Conservation (phyloP, 805 yeast species). For the Yamadazyma insecticola region DNA sequence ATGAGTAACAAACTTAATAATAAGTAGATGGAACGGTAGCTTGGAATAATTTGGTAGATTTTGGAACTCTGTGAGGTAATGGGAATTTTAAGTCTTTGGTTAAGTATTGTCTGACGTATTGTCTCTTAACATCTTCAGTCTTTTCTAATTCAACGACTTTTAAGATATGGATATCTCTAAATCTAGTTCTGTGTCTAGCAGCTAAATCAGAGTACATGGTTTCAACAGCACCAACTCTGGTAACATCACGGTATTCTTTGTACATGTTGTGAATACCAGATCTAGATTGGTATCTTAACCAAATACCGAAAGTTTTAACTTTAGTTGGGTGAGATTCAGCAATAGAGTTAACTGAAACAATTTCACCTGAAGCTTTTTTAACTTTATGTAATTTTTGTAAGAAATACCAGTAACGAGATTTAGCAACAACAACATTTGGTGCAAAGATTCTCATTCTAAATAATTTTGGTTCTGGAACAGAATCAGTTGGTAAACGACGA, state of each 20-base stretch:
- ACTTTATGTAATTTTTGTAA: slow-evolving; percentile 99
- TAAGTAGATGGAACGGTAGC: slow-evolving; percentile 95
- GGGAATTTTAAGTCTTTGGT: slow-evolving; percentile 98
- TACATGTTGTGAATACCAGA: slow-evolving; percentile 99
- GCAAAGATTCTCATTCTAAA: slow-evolving; percentile 99
- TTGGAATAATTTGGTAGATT: slow-evolving; percentile 82
- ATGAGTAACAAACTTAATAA: slow-evolving; percentile 55
- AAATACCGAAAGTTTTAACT: slow-evolving; percentile 99
- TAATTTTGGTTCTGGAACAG: slow-evolving; percentile 99
- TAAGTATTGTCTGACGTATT: slow-evolving; percentile 96
- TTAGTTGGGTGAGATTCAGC: slow-evolving; percentile 96
- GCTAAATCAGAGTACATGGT: slow-evolving; percentile 99
- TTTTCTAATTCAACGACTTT: slow-evolving; percentile 98
- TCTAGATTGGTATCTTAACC: slow-evolving; percentile 99
- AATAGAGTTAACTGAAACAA: slow-evolving; percentile 88
- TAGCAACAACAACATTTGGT: slow-evolving; percentile 97
- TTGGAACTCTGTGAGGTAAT: slow-evolving; percentile 98
- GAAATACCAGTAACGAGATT: slow-evolving; percentile 99
- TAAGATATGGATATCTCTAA: slow-evolving; percentile 98
- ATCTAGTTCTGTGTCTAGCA: slow-evolving; percentile 99
- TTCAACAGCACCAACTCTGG: slow-evolving; percentile 99
- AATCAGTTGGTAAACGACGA: slow-evolving; percentile 99
- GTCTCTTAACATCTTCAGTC: slow-evolving; percentile 98
- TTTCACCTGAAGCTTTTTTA: slow-evolving; percentile 99
- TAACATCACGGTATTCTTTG: slow-evolving; percentile 99